Conservation (phyloP, 495 filamentous ascomycete genomes). For the Trichoderma gamsii region DNA sequence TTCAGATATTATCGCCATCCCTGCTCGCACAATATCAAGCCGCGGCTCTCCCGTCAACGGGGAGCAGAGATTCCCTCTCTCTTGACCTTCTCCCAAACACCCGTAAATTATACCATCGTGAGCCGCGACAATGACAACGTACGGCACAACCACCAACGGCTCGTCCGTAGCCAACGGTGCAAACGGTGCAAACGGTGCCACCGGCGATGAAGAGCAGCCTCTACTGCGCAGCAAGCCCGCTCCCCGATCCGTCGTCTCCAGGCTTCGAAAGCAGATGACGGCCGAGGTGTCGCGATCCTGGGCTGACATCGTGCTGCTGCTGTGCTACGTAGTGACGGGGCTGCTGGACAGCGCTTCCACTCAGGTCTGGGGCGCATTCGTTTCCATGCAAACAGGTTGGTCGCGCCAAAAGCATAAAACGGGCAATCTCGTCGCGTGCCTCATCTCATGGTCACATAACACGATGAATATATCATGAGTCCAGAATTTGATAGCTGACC, state of each 20-base stretch:
- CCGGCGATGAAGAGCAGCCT: slow-evolving; percentile 35
- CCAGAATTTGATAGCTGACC: neutral
- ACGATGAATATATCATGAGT: neutral
- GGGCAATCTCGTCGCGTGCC: neutral
- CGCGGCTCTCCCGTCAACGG: neutral
- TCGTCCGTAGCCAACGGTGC: neutral
- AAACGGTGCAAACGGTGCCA: no score
- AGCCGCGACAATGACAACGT: neutral
- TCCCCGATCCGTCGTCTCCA: slow-evolving; percentile 12
- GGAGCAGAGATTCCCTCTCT: neutral
- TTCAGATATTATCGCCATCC: neutral
- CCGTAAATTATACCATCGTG: neutral
- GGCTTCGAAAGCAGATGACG: slow-evolving; percentile 39
- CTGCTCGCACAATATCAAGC: neutral
- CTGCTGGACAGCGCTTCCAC: slow-evolving; percentile 66
- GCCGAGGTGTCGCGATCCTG: slow-evolving; percentile 47
- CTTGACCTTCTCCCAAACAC: neutral
- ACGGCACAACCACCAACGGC: slow-evolving; percentile 15
- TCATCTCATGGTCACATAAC: neutral
- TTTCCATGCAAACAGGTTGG: slow-evolving; percentile 70
- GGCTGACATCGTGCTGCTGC: slow-evolving; percentile 56
- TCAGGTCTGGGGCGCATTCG: slow-evolving; percentile 69
- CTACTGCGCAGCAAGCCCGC: slow-evolving; percentile 28
- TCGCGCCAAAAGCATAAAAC: neutral
- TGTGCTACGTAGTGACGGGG: slow-evolving; percentile 67